A percentile compares a stretch with the other conserved stretches of the same genome.
phyloP scores from a whole-genome alignment of 108 stramenopile genomes.

The Aurantiochytrium sp. region DNA sequence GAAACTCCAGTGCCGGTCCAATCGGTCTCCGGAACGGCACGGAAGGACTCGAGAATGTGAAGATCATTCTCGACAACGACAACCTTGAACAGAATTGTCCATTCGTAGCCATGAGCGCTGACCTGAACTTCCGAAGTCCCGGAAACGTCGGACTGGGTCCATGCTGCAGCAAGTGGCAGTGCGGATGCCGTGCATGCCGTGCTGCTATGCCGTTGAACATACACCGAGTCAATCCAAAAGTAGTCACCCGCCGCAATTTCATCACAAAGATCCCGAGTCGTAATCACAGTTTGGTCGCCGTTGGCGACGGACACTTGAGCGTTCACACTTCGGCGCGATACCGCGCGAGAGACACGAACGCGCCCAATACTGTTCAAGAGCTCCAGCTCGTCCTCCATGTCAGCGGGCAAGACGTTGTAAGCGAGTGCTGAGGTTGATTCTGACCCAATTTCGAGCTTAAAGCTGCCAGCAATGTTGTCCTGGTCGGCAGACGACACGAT shows the following conservation, averaged over 20 bases:
- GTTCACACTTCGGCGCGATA: background rate
- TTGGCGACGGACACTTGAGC: background rate
- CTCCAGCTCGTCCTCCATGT: conserved; percentile 23
- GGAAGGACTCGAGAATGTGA: conserved; percentile 15
- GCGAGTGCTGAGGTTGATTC: conserved; percentile 21
- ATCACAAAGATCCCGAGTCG: background rate
- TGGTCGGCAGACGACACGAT: conserved; percentile 7
- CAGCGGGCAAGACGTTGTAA: conserved; percentile 7
- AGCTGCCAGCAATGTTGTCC: conserved; percentile 31
- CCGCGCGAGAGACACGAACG: background rate
- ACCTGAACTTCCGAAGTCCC: background rate
- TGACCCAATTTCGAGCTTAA: conserved; percentile 16
- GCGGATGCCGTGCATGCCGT: background rate
- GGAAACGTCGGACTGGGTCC: background rate
- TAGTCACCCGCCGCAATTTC: background rate
- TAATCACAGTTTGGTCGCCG: background rate
- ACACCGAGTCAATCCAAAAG: conserved; percentile 25
- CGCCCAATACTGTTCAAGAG: conserved; percentile 23
- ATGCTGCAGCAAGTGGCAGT: background rate
- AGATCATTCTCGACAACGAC: background rate
- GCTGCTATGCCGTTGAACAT: background rate
- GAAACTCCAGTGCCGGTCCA: conserved; percentile 28
- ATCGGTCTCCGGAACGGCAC: conserved; percentile 17
- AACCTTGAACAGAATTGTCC: conserved; percentile 28
- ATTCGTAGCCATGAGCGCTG: conserved; percentile 22